Conservation (phyloP, 257 asterid species). For the Henckelia pumila region DNA sequence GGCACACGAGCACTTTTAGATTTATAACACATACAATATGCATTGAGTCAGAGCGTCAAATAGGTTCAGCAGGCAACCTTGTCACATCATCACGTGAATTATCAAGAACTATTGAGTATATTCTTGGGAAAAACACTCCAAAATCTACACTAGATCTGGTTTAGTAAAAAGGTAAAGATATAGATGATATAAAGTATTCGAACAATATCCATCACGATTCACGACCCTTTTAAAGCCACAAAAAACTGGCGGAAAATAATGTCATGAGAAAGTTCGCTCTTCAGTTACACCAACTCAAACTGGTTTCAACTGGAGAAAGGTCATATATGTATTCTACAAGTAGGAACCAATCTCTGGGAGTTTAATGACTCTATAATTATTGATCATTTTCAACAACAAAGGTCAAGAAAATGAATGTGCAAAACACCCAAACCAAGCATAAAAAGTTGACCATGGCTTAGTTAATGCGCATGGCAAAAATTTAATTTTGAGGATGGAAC, state of each 20-base stretch:
- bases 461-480: not conserved
- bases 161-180: not conserved
- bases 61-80: too few species aligned
- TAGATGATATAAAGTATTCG: not conserved
- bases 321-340: not conserved
- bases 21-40: too few species aligned
- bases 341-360: constrained; percentile 9
- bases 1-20: too few species aligned
- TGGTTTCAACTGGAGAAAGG: constrained; percentile 15
- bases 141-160: too few species aligned
- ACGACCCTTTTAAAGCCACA: constrained; percentile 7
- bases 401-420: not conserved
- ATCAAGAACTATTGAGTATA: not conserved
- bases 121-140: not conserved
- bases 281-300: constrained; percentile 10
- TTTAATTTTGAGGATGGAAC: constrained; percentile 23
- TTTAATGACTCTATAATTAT: constrained; percentile 9
- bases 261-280: constrained; percentile 2
- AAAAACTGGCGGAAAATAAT: not conserved
- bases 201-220: not conserved
- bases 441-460: not conserved
- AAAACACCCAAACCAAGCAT: constrained; percentile 4
- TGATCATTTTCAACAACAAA: not conserved
- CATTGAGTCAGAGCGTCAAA: too few species aligned
- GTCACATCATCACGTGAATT: not conserved